Evolutionary conservation across 2,329 filamentous ascomycete species (phyloP), one percentile per base, ranked within the genome.

Genomic region (Ophiostoma piceae): DNA sequence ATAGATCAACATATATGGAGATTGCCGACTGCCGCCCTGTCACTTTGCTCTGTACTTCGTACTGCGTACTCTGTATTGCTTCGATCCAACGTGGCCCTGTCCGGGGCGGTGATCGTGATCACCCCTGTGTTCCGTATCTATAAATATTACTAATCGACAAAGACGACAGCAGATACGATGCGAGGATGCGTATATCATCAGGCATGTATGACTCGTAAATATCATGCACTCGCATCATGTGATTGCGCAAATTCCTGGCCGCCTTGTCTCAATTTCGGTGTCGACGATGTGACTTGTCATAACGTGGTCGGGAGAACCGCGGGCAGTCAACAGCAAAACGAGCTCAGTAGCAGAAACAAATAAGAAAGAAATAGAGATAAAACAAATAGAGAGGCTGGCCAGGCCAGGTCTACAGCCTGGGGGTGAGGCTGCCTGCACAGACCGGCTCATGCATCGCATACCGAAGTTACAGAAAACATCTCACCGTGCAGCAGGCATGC

Each of bases 71-170:
- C 26, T 29, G 26, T 29, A 19, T 57, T 7, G 51, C 51, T 57
- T 57, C 22, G 22, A 57, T 57, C 16, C 51, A 57, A 57, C 51
- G 51, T 57, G 51, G 51, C 22, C 22, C 51, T 57, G 22, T 57
- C 51, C 51, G 51, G 51, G 51, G 51, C n/a, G 51, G 51, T 57
- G 51, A 57, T 57, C 51, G 22, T 57, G 51, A 57, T 57, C 51
- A 26, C 26, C 51, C 26, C 11, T 12, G 11, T 19, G 19, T 16
- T 47, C 19, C 16, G 16, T 8, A 43, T 29, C 8, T 35, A 8
- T 7, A 47, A 16, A n/a, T 8, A 47, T 47, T 47, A 47, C 16
- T 47, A 47, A 47, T 47, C 43, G 39, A 29, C 26, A 29, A 41
- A 19, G 43, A 47, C 43, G 16, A 47, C 19, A 43, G 41, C 6